Conservation (phyloP, 805 yeast genomes). For the Metschnikowia baotianmanensis region DNA sequence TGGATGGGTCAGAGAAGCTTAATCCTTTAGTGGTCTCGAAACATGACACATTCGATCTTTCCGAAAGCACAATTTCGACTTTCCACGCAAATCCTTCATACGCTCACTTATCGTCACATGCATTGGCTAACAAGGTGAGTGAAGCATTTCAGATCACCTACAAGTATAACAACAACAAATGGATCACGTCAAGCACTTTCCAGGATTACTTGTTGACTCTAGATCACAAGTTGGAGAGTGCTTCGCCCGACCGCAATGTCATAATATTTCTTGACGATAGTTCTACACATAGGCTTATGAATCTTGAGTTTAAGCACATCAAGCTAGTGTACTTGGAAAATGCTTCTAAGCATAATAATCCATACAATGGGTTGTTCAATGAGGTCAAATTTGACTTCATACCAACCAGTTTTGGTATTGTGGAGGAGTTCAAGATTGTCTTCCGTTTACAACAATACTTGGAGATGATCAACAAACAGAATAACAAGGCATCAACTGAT, state of each 20-base stretch:
- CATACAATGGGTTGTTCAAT: constrained; percentile 31
- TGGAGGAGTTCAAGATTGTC: constrained; percentile 57
- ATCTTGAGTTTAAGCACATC: constrained; percentile 37
- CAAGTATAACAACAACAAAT: constrained; percentile 58
- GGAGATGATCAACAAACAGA: constrained; percentile 36
- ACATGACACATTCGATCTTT: constrained; percentile 44
- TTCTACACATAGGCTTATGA: constrained; percentile 55
- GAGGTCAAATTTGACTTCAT: constrained; percentile 53
- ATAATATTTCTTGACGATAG: constrained; percentile 59
- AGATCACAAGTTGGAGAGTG: constrained; percentile 53
- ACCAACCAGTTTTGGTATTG: constrained; percentile 64
- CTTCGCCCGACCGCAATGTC: constrained; percentile 46
- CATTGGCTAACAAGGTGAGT: constrained; percentile 42
- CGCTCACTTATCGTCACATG: constrained; percentile 13
- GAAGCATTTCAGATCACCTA: constrained; percentile 51
- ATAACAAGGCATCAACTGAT: constrained; percentile 5
- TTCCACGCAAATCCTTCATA: constrained; percentile 16
- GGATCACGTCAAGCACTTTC: constrained; percentile 62
- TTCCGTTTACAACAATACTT: constrained; percentile 58
- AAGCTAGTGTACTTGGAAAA: constrained; percentile 37
- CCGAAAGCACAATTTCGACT: constrained; percentile 25
- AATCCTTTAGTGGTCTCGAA: constrained; percentile 62
- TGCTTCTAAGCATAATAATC: constrained; percentile 37
- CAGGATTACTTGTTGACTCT: constrained; percentile 59
- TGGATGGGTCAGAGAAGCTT: too few relatives aligned